These are phyloP conservation scores for Crithidia bombi DNA, from an alignment of 208 protist species.

Conservation along the genomic window DNA sequence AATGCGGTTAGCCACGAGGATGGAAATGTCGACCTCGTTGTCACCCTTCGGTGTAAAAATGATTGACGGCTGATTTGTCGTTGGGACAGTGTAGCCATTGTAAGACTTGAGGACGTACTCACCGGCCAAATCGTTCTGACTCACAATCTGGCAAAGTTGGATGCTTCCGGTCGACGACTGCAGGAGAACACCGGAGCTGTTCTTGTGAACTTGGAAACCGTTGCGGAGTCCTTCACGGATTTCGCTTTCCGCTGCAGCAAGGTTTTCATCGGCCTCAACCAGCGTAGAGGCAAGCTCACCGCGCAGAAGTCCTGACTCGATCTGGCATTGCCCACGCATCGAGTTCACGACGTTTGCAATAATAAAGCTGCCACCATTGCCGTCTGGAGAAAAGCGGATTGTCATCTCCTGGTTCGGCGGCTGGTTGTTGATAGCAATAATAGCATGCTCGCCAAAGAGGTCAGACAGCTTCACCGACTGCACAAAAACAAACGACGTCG, in stretches of 20 bases:
- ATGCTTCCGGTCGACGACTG: conserved; percentile 34
- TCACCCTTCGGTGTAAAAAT: conserved; percentile 37
- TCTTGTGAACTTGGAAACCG: conserved; percentile 46
- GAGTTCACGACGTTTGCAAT: conserved; percentile 59
- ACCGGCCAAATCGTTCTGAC: conserved; percentile 42
- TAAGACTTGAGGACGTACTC: conserved; percentile 70
- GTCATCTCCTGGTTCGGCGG: conserved; percentile 47
- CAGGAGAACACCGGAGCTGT: conserved; percentile 48
- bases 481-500: conserved; percentile 46
- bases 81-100: conserved; percentile 40
- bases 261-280: conserved; percentile 32
- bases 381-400: conserved; percentile 49
- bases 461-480: conserved; percentile 43
- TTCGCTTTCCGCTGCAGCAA: conserved; percentile 42
- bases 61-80: conserved; percentile 51
- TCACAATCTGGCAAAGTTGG: conserved; percentile 54
- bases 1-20: conserved; percentile 53
- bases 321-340: conserved; percentile 59
- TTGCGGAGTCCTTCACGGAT: conserved; percentile 46
- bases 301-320: conserved; percentile 45
- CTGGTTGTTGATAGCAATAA: conserved; percentile 60
- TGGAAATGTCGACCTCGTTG: conserved; percentile 39
- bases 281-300: conserved; percentile 60
- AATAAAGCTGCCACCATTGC: conserved; percentile 43
- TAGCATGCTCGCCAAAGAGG: conserved; percentile 62